Base-by-base conservation (phyloP, 495 filamentous ascomycete genomes). In the Trichocladium uniseriatum region DNA sequence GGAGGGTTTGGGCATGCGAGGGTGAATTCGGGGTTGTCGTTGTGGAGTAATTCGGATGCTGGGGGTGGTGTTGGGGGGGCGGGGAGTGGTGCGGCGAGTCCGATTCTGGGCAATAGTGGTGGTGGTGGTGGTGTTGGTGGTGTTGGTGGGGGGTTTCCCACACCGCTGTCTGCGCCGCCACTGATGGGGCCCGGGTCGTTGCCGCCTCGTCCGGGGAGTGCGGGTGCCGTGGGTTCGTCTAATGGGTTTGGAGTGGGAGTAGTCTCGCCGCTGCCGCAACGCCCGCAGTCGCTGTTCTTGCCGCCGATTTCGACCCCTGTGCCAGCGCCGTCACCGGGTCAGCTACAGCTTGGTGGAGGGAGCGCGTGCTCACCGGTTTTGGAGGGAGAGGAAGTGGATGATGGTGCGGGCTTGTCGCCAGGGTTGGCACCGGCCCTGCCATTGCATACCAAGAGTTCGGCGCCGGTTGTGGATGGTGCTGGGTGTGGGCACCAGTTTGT, bases 281-380 rank as follows among this genome's bases (percentile, higher is more conserved):
- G 37, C 28, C 49, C 49, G 34, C 40, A 51, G 0, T 44, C 48
- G 49, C 18, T 48, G 61, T 36, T 58, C 21, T 19, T 52, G 42
- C 37, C 27, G 18, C 39, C 40, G 5, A 27, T 27, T 8, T 8
- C 24, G 8, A 8, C 4, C 24, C 53, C 27, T 48, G 15, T 48
- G 29, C 40, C 54, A 14, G 35, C 43, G 18, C 10, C 28, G 18
- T 15, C 39, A 18, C 29, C 10, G 15, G 20, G 14, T 3, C n/a
- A 51, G 32, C n/a, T n/a, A n/a, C 36, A 53, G 34, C 32, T 35
- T 38, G 4, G 15, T 31, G 27, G 40, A 21, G 41, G 28, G 6
- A 32, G 18, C 2, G 40, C 47, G 15, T 69, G 65, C 27, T 62
- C 68, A n/a, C 69, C 68, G 0, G 63, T 70, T 2, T 57, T 65